A percentile compares a stretch with the other conserved stretches of the same genome.
Conservation (phyloP, 768 basidiomycete species). For the Boletus edulis region DNA sequence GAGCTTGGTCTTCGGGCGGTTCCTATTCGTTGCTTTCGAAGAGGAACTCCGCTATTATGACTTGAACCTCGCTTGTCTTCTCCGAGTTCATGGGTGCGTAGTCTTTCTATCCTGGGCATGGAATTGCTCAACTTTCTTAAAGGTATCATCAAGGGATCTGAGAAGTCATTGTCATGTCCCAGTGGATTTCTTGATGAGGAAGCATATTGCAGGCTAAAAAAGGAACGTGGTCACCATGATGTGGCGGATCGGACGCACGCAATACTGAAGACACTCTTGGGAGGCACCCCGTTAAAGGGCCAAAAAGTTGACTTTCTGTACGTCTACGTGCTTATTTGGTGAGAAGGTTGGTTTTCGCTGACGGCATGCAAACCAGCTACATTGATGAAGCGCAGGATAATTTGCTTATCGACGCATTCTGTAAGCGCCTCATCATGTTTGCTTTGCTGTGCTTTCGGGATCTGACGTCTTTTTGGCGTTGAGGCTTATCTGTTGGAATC, state of each 20-base stretch:
- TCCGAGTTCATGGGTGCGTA: constrained; percentile 62
- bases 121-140: neutral
- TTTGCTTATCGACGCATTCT: constrained; percentile 58
- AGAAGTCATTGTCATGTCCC: constrained; percentile 39
- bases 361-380: constrained; percentile 38
- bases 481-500: constrained; percentile 58
- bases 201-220: constrained; percentile 48
- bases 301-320: constrained; percentile 56
- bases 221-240: constrained; percentile 44
- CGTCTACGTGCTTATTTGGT: constrained; percentile 19
- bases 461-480: constrained; percentile 44
- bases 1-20: constrained; percentile 15
- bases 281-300: constrained; percentile 33
- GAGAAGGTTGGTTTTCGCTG: no score
- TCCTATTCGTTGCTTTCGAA: constrained; percentile 12
- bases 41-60: constrained; percentile 17
- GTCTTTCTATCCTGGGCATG: neutral
- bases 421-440: constrained; percentile 38
- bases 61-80: constrained; percentile 42
- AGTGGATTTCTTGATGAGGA: constrained; percentile 42
- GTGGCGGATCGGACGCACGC: constrained; percentile 62
- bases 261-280: constrained; percentile 39
- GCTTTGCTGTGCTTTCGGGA: neutral
- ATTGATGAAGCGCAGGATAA: constrained; percentile 77
- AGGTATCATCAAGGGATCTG: constrained; percentile 71